phyloP scores from a whole-genome alignment of 108 stramenopile species.

The Skeletonema marinoi region DNA sequence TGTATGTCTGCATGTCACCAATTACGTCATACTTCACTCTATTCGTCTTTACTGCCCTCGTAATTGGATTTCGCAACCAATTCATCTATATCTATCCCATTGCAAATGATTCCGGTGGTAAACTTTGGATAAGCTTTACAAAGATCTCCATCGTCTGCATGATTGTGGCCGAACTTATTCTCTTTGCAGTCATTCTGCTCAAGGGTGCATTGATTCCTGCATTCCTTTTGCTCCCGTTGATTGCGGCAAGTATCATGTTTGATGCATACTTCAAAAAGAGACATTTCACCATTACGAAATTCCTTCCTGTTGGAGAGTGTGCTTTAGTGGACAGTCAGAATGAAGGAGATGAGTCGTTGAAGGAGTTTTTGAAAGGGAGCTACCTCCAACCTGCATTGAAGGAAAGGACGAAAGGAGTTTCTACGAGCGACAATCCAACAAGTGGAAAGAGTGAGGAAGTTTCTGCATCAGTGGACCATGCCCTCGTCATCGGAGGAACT shows the following conservation, averaged over 20 bases:
- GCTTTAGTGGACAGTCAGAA: slow-evolving; percentile 38
- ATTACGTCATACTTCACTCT: slow-evolving; percentile 56
- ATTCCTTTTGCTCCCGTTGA: slow-evolving; percentile 56
- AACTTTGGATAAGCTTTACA: slow-evolving; percentile 60
- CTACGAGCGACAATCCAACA: neutral
- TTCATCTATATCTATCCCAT: slow-evolving; percentile 72
- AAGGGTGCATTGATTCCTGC: slow-evolving; percentile 43
- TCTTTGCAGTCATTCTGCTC: slow-evolving; percentile 54
- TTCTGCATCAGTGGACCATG: neutral
- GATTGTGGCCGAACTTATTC: slow-evolving; percentile 58
- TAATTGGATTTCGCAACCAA: slow-evolving; percentile 61
- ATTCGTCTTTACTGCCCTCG: slow-evolving; percentile 58
- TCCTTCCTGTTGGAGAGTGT: slow-evolving; percentile 46
- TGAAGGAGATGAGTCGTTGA: slow-evolving; percentile 14
- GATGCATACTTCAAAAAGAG: slow-evolving; percentile 58
- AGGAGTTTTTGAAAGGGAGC: slow-evolving; percentile 39
- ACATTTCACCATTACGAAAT: slow-evolving; percentile 57
- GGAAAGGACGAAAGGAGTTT: slow-evolving; percentile 19
- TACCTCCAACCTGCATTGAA: slow-evolving; percentile 66
- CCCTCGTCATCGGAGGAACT: neutral
- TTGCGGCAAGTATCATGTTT: slow-evolving; percentile 57
- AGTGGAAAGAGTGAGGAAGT: neutral
- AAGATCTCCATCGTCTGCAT: slow-evolving; percentile 50
- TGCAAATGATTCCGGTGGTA: slow-evolving; percentile 68
- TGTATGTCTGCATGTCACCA: slow-evolving; percentile 67